A percentile compares a stretch with the other conserved stretches of the same genome.
Evolutionary conservation across 1,284 basidiomycete species (phyloP).

Genomic region (Cystobasidium pallidum): DNA sequence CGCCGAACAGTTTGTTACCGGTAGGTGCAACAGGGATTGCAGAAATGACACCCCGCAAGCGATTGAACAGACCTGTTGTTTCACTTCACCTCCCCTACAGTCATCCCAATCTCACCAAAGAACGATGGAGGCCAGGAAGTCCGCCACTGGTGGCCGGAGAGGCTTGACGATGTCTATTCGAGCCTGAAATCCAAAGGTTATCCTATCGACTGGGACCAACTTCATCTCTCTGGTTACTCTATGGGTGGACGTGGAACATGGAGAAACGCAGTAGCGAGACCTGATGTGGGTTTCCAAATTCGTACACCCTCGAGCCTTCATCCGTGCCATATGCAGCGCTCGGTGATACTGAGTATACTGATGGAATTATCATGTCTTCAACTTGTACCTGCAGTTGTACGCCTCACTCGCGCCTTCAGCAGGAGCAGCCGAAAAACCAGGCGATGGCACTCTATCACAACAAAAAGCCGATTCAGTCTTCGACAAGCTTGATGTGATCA

Average conservation of each 20-base stretch:
- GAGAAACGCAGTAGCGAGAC: conserved; percentile 39
- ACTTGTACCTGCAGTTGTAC: neutral
- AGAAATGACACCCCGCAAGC: too few species aligned
- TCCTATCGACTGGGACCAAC: conserved; percentile 31
- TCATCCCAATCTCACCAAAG: conserved; percentile 44
- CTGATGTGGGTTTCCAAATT: conserved; percentile 39
- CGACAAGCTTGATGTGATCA: conserved; percentile 30
- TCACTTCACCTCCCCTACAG: too few species aligned
- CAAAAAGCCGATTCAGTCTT: conserved; percentile 31
- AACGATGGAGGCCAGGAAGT: conserved; percentile 29
- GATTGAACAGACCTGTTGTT: too few species aligned
- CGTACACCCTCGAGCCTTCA: too few species aligned
- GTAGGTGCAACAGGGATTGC: neutral
- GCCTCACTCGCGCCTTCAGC: conserved; percentile 34
- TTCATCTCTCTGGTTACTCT: conserved; percentile 41
- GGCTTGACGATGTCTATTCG: conserved; percentile 30
- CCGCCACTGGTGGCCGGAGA: conserved; percentile 43
- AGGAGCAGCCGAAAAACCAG: conserved; percentile 43
- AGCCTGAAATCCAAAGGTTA: conserved; percentile 40
- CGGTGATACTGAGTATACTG: too few species aligned
- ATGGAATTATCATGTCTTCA: too few species aligned
- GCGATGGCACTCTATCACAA: conserved; percentile 40
- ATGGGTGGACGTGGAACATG: conserved; percentile 44
- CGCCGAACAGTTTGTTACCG: conserved; percentile 29
- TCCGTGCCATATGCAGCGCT: too few species aligned